Base-by-base conservation (phyloP, 208 protist genomes). In the Angomonas desouzai region DNA sequence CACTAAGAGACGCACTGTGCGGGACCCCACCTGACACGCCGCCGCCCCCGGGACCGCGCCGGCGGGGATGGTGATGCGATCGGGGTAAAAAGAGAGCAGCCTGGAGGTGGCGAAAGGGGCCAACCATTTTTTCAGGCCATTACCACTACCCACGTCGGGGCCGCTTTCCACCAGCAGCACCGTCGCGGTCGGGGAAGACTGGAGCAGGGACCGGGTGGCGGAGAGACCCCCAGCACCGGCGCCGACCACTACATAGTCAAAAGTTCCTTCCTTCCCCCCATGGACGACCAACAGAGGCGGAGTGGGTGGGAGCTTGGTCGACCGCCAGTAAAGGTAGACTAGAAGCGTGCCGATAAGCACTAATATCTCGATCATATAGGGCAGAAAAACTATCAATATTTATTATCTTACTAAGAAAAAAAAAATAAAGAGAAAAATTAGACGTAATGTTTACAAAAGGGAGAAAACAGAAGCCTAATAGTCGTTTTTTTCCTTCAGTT, bases 171-270 rank as follows among this genome's bases (percentile, higher is more conserved):
- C 36, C 32, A 94, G 51, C 27, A 87, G 43, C 7, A 94, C 77
- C 0, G 63, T 63, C 0, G 60, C 38, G 25, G 45, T 58, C 55
- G 25, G 2, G 4, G 30, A 36, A 2, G 64, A 63, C 18, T 27
- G 36, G 3, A 92, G 61, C n/a, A 94, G 51, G 11, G 48, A 43
- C 0, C 70, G 65, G 0, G 64, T 72, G 22, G 89, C 89, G 3
- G 85, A 72, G 18, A 94, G 66, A 6, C 89, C 89, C 6, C 81
- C 89, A 47, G 79, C 73, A 4, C 89, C 89, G n/a, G 56, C 89
- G 29, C 89, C 89, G 28, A 94, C 62, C 23, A 94, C 74, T 10
- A 91, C 72, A 62, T 88, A 94, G 53, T 94, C 89, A n/a, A 72
- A 59, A 3, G 65, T 11, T 4, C 48, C 20, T 1, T 51, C 45